These are phyloP conservation scores for Pichia inconspicua DNA, from an alignment of 1,139 yeast species.

Conservation along the genomic window DNA sequence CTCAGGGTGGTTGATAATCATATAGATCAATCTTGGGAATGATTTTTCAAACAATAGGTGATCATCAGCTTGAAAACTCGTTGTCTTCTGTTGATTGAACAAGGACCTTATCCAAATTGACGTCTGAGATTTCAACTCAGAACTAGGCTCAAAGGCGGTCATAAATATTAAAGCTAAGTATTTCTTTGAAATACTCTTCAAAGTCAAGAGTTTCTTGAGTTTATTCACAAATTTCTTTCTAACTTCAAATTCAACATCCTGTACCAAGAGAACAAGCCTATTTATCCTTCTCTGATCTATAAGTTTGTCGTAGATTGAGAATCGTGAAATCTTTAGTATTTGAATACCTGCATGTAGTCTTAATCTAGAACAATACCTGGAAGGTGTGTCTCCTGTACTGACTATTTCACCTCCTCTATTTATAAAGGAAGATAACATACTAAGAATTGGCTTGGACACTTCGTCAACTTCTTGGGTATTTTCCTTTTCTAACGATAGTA, in stretches of 20 bases:
- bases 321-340: slow-evolving; percentile 57
- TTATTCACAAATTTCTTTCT: slow-evolving; percentile 45
- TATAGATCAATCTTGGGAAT: slow-evolving; percentile 60
- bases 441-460: slow-evolving; percentile 57
- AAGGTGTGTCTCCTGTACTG: slow-evolving; percentile 52
- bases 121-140: slow-evolving; percentile 40
- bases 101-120: slow-evolving; percentile 71
- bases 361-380: slow-evolving; percentile 48
- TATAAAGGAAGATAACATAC: slow-evolving; percentile 57
- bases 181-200: slow-evolving; percentile 50
- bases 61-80: slow-evolving; percentile 20
- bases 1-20: slow-evolving; percentile 70
- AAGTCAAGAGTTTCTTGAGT: slow-evolving; percentile 46
- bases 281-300: slow-evolving; percentile 47
- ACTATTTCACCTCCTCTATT: slow-evolving; percentile 80
- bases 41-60: slow-evolving; percentile 53
- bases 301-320: slow-evolving; percentile 43
- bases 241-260: slow-evolving; percentile 57
- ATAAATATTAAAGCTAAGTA: slow-evolving; percentile 65
- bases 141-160: slow-evolving; percentile 67
- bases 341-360: slow-evolving; percentile 63
- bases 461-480: slow-evolving; percentile 27
- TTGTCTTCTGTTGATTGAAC: slow-evolving; percentile 32
- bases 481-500: slow-evolving; percentile 33
- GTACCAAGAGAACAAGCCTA: slow-evolving; percentile 51